phyloP scores from a whole-genome alignment of 805 yeast genomes.

The Priceomyces haplophilus region DNA sequence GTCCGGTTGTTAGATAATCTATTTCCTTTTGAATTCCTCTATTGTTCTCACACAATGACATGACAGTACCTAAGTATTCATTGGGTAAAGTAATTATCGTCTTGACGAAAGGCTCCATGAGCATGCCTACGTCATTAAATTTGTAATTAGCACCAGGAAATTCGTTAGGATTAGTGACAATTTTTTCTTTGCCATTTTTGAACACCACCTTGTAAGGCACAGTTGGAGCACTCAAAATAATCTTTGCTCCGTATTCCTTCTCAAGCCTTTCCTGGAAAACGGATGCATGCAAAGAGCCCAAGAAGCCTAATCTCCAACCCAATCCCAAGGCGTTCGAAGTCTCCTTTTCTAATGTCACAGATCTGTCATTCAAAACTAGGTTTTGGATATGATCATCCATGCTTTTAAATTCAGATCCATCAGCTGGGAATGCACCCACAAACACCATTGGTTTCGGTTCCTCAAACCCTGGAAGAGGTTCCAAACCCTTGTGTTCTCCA shows the following conservation, averaged over 20 bases:
- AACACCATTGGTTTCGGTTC: constrained; percentile 98
- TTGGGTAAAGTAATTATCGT: constrained; percentile 88
- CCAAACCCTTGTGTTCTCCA: constrained; percentile 54
- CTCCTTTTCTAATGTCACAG: constrained; percentile 85
- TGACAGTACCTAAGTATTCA: constrained; percentile 84
- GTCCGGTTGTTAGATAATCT: constrained; percentile 74
- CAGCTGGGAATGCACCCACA: constrained; percentile 97
- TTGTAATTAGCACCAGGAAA: constrained; percentile 65
- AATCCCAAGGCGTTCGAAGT: constrained; percentile 93
- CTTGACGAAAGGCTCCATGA: constrained; percentile 84
- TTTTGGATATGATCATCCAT: constrained; percentile 89
- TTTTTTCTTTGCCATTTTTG: constrained; percentile 58
- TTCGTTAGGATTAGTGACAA: constrained; percentile 87
- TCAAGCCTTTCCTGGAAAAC: constrained; percentile 90
- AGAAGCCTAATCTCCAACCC: constrained; percentile 95
- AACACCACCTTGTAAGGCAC: constrained; percentile 85
- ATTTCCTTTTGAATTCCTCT: constrained; percentile 82
- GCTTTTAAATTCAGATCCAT: constrained; percentile 83
- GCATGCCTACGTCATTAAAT: constrained; percentile 45
- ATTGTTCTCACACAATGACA: constrained; percentile 78
- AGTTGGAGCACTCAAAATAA: constrained; percentile 92
- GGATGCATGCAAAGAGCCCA: constrained; percentile 93
- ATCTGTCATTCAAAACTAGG: constrained; percentile 84
- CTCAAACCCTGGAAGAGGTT: constrained; percentile 90
- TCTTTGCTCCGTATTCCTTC: constrained; percentile 89